These are phyloP conservation scores for Collariella sp. DNA, from an alignment of 495 filamentous ascomycete species.

Conservation along the genomic window DNA sequence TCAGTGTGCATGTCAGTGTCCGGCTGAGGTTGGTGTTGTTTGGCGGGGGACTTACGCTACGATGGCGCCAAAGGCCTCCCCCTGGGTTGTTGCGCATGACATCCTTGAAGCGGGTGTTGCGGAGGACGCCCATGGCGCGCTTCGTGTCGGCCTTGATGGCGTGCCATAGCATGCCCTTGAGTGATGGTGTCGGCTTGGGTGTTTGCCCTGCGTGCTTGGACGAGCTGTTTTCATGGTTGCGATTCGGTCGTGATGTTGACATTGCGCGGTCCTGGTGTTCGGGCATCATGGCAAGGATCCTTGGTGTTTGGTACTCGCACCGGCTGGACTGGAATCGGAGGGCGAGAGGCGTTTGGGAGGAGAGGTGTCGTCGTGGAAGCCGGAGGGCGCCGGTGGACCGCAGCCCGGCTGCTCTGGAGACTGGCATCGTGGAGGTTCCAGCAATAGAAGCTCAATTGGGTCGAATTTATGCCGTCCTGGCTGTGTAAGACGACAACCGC, in stretches of 20 bases:
- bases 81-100: conserved; percentile 33
- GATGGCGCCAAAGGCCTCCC: conserved; percentile 33
- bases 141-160: conserved; percentile 16
- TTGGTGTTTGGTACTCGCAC: not conserved
- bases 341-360: conserved; percentile 1
- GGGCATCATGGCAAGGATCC: not conserved
- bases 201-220: conserved; percentile 13
- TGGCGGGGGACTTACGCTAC: conserved; percentile 2
- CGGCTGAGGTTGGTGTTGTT: not conserved
- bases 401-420: not conserved
- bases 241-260: conserved; percentile 9
- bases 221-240: not conserved
- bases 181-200: conserved; percentile 17
- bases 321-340: conserved; percentile 1
- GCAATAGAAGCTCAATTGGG: not conserved
- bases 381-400: conserved; percentile 1
- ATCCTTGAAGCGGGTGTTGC: conserved; percentile 24
- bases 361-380: not conserved
- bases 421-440: not conserved
- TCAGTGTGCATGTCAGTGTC: conserved; percentile 13
- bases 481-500: not conserved
- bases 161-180: conserved; percentile 8
- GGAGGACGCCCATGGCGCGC: conserved; percentile 19
- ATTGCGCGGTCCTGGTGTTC: conserved; percentile 9
- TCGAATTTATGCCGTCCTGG: not conserved